Percentiles rank a stretch among this genome's conserved stretches.
Evolutionary conservation across 2,329 filamentous ascomycete genomes (phyloP).

Genomic region (Neonectria magnoliae): DNA sequence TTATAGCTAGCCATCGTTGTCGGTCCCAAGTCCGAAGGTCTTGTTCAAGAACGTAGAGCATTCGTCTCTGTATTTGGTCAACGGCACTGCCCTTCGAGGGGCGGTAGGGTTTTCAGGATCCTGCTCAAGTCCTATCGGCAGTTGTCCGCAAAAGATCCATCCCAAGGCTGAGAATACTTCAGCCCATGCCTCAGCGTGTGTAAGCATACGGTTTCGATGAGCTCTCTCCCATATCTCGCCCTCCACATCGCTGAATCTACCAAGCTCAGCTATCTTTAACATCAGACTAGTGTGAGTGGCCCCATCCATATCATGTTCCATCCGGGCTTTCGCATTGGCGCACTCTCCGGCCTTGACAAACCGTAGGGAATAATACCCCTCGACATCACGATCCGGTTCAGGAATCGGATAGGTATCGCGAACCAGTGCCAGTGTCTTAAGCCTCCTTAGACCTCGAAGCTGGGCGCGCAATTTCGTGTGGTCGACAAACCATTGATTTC

Average conservation of each 20-base stretch:
- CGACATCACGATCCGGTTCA: background rate
- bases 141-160: too few species aligned
- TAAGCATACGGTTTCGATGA: too few species aligned
- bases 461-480: background rate
- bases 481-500: constrained; percentile 21
- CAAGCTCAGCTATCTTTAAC: too few species aligned
- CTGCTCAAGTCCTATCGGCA: too few species aligned
- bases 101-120: background rate
- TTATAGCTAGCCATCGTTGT: too few species aligned
- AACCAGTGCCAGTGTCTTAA: constrained; percentile 18
- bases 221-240: too few species aligned
- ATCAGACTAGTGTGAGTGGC: background rate
- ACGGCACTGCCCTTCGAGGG: background rate
- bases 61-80: too few species aligned
- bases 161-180: too few species aligned
- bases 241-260: too few species aligned
- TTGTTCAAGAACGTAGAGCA: too few species aligned
- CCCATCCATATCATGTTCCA: background rate
- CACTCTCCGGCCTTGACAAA: background rate
- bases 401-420: constrained; percentile 18
- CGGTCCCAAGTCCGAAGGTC: too few species aligned
- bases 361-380: background rate
- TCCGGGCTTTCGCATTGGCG: constrained; percentile 6
- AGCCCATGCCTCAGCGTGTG: too few species aligned
- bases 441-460: background rate